A percentile compares a stretch with the other conserved stretches of the same genome.
phyloP scores from a whole-genome alignment of 2,329 filamentous ascomycete genomes.

The Fusarium paranaense region DNA sequence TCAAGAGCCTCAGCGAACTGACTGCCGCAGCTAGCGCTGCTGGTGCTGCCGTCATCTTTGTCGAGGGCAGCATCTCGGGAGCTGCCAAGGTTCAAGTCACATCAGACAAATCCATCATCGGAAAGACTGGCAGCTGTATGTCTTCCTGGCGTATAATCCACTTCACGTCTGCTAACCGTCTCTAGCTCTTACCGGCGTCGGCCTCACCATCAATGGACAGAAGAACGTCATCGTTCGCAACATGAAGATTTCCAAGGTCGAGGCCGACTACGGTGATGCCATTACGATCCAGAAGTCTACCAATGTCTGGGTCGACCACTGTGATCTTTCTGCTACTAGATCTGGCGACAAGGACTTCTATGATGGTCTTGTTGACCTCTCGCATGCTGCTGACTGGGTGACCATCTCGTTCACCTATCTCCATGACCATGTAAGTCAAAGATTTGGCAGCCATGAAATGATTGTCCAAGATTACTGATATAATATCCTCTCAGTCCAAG shows the following conservation, averaged over 20 bases:
- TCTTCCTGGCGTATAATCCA: background rate
- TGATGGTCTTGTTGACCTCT: slow-evolving; percentile 58
- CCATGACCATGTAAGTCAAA: slow-evolving; percentile 52
- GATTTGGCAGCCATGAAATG: background rate
- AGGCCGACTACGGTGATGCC: slow-evolving; percentile 60
- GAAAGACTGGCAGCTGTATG: slow-evolving; percentile 37
- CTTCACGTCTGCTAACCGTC: background rate
- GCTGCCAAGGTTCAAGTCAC: slow-evolving; percentile 39
- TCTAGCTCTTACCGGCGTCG: slow-evolving; percentile 34
- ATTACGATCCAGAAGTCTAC: slow-evolving; percentile 60
- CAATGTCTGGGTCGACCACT: slow-evolving; percentile 63
- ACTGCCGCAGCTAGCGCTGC: slow-evolving; percentile 25
- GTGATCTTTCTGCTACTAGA: slow-evolving; percentile 53
- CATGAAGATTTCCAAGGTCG: slow-evolving; percentile 62
- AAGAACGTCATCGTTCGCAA: slow-evolving; percentile 69
- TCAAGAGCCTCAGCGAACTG: slow-evolving; percentile 29
- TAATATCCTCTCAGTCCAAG: slow-evolving; percentile 52
- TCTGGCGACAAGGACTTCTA: slow-evolving; percentile 57
- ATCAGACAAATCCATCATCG: slow-evolving; percentile 41
- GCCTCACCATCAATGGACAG: slow-evolving; percentile 31
- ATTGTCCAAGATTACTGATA: fast-evolving
- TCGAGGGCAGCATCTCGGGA: slow-evolving; percentile 37
- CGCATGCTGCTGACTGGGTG: slow-evolving; percentile 57
- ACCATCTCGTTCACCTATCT: slow-evolving; percentile 57
- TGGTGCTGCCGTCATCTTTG: slow-evolving; percentile 29